Base-by-base conservation (phyloP, 1,284 basidiomycete species). In the Leucoagaricus sp. region DNA sequence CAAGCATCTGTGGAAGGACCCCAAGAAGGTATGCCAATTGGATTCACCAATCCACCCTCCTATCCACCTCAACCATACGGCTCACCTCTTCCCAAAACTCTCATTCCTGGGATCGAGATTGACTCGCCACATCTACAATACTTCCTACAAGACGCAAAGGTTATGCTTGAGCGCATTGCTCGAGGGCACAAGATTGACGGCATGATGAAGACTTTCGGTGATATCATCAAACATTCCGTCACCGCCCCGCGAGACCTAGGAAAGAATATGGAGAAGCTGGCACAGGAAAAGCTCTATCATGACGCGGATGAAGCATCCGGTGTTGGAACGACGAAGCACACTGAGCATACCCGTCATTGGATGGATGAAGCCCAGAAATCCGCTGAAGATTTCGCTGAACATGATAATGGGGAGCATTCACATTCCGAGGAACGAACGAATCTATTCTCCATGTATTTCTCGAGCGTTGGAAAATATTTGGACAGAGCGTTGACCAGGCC, bases 151-250 rank as follows among this genome's bases (percentile, higher is more conserved):
- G 70, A 77, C 42, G 34, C 75, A 7, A 73, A 75, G 57, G 60
- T 61, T 0, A 55, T 81, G n/a, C 58, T 80, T 1, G 73, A 80
- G 53, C 75, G 80, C 0, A 60, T 78, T 21, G 75, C 74, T 0
- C 72, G 73, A 9, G 70, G 74, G 0, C 70, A 67, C 47, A 69
- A 72, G 9, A 63, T 81, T 1, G 75, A 78, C 25, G 66, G 69
- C 0, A 56, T 80, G 13, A 48, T 75, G 1, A 36, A 56, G 2
- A 57, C 65, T 1, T 59, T 77, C 42, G 63, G 65, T 31, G 42
- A 61, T 17, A 57, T 67, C 13, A 51, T 64, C 13, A 41, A 44
- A 15, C 61, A 64, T 15, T 26, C 63, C 40, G 53, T 61, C n/a
- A 58, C 64, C 1, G 49, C 62, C 0, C 65, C 67, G 10, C 28